Percentiles rank a stretch among this genome's conserved stretches.
Conservation (phyloP, 345 rosid species). For the Corchorus olitorius region DNA sequence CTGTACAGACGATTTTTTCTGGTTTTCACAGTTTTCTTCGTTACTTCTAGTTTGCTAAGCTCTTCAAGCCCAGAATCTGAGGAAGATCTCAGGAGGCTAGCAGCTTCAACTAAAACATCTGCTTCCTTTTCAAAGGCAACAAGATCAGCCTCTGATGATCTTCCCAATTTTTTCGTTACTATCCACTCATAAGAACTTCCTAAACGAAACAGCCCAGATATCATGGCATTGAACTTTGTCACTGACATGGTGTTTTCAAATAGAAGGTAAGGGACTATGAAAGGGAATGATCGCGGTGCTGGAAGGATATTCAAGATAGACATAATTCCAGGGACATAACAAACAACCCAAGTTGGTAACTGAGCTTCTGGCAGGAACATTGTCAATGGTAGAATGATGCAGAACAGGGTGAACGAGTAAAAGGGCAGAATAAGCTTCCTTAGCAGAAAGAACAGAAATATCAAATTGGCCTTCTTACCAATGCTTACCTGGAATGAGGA, state of each 20-base stretch:
- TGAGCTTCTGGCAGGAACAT: conserved; percentile 94
- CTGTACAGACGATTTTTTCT: conserved; percentile 67
- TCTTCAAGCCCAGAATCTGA: conserved; percentile 73
- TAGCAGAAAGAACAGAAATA: conserved; percentile 82
- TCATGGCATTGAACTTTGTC: conserved; percentile 96
- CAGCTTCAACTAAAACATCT: conserved; percentile 39
- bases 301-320: conserved; percentile 86
- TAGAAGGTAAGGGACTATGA: conserved; percentile 88
- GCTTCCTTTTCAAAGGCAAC: conserved; percentile 67
- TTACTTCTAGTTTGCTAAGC: conserved; percentile 56
- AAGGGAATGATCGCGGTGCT: conserved; percentile 81
- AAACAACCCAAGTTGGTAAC: conserved; percentile 91
- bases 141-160: conserved; percentile 91
- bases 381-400: conserved; percentile 85
- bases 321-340: conserved; percentile 85
- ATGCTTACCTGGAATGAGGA: conserved; percentile 56
- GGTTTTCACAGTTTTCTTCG: conserved; percentile 43
- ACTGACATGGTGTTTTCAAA: conserved; percentile 98
- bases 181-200: conserved; percentile 94
- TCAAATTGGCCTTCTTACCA: conserved; percentile 77
- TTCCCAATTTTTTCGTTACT: conserved; percentile 87
- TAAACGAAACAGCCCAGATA: conserved; percentile 77
- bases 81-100: conserved; percentile 48
- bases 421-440: conserved; percentile 89
- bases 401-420: conserved; percentile 94